These are phyloP conservation scores for Erodium trifolium DNA, from an alignment of 441 rosid genomes.

Conservation along the genomic window DNA sequence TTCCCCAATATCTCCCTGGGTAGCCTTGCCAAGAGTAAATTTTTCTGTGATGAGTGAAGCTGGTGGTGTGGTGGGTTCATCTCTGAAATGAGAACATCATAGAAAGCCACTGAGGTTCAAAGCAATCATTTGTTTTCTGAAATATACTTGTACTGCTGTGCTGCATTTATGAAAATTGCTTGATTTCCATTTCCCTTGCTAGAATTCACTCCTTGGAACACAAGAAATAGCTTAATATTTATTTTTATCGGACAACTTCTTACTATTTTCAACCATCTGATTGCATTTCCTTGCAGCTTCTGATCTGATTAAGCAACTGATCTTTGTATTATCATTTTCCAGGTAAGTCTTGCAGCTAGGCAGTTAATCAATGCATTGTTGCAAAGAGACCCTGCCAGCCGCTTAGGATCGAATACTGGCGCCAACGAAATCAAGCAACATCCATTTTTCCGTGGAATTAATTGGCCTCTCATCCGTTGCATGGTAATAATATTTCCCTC, in stretches of 20 bases:
- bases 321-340: conserved; percentile 20
- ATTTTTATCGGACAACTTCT: background rate
- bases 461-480: conserved; percentile 90
- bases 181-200: background rate
- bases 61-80: no score
- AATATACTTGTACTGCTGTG: background rate
- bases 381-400: conserved; percentile 58
- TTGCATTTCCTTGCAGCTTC: background rate
- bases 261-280: background rate
- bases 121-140: background rate
- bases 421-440: conserved; percentile 87
- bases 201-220: background rate
- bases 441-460: conserved; percentile 78
- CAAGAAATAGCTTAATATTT: background rate
- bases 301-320: conserved; percentile 12
- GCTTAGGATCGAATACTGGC: conserved; percentile 73
- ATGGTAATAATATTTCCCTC: conserved; percentile 41
- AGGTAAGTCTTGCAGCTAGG: conserved; percentile 80
- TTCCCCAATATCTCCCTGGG: no score
- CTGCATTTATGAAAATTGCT: background rate
- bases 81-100: no score
- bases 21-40: no score
- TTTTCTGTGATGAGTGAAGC: no score
- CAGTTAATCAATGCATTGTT: conserved; percentile 71
- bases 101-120: background rate